These are phyloP conservation scores for Candida sonorensis DNA, from an alignment of 805 yeast genomes.

Conservation along the genomic window DNA sequence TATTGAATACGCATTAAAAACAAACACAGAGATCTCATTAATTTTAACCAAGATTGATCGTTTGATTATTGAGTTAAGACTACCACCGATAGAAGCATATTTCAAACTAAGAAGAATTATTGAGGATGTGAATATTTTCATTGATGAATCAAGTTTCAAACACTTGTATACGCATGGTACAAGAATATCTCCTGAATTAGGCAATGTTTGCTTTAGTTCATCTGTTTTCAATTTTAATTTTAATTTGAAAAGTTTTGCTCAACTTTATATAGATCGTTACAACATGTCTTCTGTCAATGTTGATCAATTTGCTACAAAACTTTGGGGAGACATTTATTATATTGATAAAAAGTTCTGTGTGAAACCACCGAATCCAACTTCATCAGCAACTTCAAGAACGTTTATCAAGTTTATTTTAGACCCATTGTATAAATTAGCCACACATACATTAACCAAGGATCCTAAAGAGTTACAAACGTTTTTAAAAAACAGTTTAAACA, in stretches of 20 bases:
- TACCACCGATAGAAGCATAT: constrained; percentile 71
- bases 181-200: constrained; percentile 50
- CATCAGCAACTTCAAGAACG: constrained; percentile 28
- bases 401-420: constrained; percentile 63
- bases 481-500: constrained; percentile 43
- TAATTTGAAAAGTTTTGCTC: constrained; percentile 58
- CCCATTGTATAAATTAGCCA: constrained; percentile 74
- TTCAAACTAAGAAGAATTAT: constrained; percentile 56
- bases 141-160: constrained; percentile 26
- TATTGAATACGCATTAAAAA: constrained; percentile 44
- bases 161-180: constrained; percentile 23
- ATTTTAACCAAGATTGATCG: constrained; percentile 82
- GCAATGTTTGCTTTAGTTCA: constrained; percentile 74
- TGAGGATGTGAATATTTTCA: constrained; percentile 54
- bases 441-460: constrained; percentile 51
- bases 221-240: constrained; percentile 57
- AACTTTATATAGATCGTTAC: constrained; percentile 35
- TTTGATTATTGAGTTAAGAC: constrained; percentile 66
- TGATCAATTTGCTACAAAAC: constrained; percentile 41
- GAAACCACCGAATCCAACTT: constrained; percentile 19
- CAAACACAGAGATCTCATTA: constrained; percentile 47
- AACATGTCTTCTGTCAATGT: constrained; percentile 18
- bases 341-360: constrained; percentile 41
- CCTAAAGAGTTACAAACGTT: constrained; percentile 34
- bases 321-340: constrained; percentile 77